Conservation (phyloP, 805 yeast species). For the Suhomyces kilbournensis region DNA sequence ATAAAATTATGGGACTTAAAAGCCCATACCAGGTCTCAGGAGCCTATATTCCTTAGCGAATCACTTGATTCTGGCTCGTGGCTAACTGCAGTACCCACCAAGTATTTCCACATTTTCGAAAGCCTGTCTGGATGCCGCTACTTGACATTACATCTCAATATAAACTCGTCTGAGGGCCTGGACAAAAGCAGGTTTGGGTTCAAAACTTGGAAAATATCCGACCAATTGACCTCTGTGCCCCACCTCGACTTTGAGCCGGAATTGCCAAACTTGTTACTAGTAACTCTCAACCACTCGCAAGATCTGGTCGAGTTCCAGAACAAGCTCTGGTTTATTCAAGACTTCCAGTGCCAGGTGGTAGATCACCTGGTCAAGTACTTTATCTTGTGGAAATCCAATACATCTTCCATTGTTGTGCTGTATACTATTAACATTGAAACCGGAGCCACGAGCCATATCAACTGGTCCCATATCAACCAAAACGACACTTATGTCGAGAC, state of each 20-base stretch:
- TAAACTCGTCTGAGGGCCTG: conserved; percentile 11
- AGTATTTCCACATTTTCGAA: conserved; percentile 22
- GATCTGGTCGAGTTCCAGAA: conserved; percentile 5
- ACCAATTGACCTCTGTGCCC: conserved; percentile 6
- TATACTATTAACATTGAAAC: conserved; percentile 12
- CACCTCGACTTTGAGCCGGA: conserved; percentile 20
- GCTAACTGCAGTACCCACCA: conserved; percentile 30
- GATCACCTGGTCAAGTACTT: conserved; percentile 18
- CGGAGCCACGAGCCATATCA: conserved; percentile 13
- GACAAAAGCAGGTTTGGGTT: conserved; percentile 19
- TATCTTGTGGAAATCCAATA: conserved; percentile 63
- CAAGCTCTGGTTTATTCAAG: conserved; percentile 47
- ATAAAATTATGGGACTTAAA: conserved; percentile 61
- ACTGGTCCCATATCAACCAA: conserved; percentile 15
- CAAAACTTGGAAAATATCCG: conserved; percentile 20
- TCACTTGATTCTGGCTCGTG: conserved; percentile 17
- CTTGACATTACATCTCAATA: conserved; percentile 16
- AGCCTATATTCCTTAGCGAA: conserved; percentile 14
- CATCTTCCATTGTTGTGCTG: conserved; percentile 35
- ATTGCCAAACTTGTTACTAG: conserved; percentile 9
- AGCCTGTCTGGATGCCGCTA: conserved; percentile 8
- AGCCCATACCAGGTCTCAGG: conserved; percentile 24
- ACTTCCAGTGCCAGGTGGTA: conserved; percentile 14
- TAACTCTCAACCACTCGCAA: neutral
- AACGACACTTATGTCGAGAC: conserved; percentile 15